These are phyloP conservation scores for Leccinum pellstonianum DNA, from an alignment of 768 basidiomycete genomes.

Conservation along the genomic window DNA sequence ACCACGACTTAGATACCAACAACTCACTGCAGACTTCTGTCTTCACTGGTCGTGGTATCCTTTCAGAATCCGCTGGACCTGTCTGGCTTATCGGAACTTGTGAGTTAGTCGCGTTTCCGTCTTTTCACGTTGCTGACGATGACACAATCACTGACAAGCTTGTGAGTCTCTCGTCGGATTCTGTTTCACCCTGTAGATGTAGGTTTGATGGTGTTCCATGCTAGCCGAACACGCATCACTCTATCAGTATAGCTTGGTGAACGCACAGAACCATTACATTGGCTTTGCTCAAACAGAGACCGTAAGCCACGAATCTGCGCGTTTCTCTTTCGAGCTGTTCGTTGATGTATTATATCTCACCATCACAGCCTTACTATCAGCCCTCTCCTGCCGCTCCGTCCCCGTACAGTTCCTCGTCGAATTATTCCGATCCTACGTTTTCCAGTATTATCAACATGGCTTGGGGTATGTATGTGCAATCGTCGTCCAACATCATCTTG, in stretches of 20 bases:
- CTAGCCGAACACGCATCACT: conserved; percentile 47
- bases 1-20: conserved; percentile 57
- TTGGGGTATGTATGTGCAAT: conserved; percentile 23
- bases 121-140: conserved; percentile 9
- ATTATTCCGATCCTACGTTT: conserved; percentile 41
- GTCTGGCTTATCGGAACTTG: conserved; percentile 78
- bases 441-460: background rate
- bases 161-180: conserved; percentile 30
- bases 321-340: background rate
- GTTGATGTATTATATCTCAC: background rate
- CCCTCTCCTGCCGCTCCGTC: conserved; percentile 42
- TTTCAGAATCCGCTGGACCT: conserved; percentile 73
- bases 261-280: conserved; percentile 47
- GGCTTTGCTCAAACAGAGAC: conserved; percentile 54
- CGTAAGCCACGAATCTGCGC: conserved; percentile 19
- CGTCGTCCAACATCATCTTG: conserved; percentile 41
- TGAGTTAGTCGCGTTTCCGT: conserved; percentile 8
- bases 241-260: conserved; percentile 47
- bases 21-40: conserved; percentile 47
- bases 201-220: background rate
- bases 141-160: conserved; percentile 35
- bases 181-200: conserved; percentile 16
- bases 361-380: conserved; percentile 48
- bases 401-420: conserved; percentile 37
- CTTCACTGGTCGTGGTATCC: conserved; percentile 70